phyloP scores from a whole-genome alignment of 345 rosid genomes.

The Luvunga scandens region DNA sequence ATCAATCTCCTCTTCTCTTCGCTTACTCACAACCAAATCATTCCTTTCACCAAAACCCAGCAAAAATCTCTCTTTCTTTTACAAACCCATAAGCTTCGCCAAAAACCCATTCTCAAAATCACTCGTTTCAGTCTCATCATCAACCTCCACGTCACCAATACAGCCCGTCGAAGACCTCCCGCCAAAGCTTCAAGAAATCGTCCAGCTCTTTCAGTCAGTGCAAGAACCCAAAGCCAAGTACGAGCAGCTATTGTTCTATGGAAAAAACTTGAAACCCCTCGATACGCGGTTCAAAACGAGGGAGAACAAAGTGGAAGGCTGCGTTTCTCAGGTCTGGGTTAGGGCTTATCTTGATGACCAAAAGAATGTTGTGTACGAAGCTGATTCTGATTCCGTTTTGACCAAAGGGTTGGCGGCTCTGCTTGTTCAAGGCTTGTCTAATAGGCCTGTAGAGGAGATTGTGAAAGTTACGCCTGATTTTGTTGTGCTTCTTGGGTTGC shows the following conservation, averaged over 20 bases:
- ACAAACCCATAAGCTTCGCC: constrained; percentile 38
- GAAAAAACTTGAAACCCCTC: constrained; percentile 69
- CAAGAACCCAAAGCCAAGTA: constrained; percentile 71
- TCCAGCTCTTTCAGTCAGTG: constrained; percentile 80
- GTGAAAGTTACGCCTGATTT: constrained; percentile 78
- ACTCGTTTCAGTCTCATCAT: constrained; percentile 24
- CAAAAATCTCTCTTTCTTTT: constrained; percentile 18
- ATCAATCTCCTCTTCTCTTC: constrained; percentile 32
- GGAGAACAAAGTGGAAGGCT: constrained; percentile 89
- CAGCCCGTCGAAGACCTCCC: constrained; percentile 86
- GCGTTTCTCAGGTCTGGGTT: constrained; percentile 96
- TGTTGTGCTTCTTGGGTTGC: constrained; percentile 69
- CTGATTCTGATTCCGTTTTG: constrained; percentile 86
- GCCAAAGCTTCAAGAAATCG: constrained; percentile 78
- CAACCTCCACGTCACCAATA: constrained; percentile 37
- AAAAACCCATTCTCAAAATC: background rate
- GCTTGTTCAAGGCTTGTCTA: constrained; percentile 81
- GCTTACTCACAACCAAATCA: constrained; percentile 34
- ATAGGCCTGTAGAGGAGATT: constrained; percentile 68
- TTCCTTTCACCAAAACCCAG: constrained; percentile 23
- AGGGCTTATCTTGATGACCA: constrained; percentile 71
- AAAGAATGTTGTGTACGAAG: constrained; percentile 69
- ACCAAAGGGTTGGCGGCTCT: constrained; percentile 91
- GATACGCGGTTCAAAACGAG: constrained; percentile 64
- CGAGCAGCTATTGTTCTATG: constrained; percentile 83